A percentile compares a stretch with the other conserved stretches of the same genome.
Evolutionary conservation across 495 filamentous ascomycete species (phyloP).

Genomic region (Xylaria telfairii): DNA sequence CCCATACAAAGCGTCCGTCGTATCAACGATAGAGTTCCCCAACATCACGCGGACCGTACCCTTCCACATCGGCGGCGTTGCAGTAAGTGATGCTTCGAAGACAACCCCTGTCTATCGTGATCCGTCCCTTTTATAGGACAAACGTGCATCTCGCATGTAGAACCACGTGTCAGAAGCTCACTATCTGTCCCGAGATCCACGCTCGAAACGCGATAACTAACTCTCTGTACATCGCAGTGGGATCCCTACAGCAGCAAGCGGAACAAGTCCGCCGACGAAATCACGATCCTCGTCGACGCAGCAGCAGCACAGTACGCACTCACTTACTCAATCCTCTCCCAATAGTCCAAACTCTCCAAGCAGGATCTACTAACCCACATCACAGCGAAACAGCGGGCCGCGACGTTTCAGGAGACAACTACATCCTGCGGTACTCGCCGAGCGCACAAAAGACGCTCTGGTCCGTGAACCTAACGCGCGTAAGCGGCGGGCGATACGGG

Average conservation of each 20-base stretch:
- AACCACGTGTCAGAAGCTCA: background rate
- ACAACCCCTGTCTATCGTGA: background rate
- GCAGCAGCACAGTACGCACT: constrained; percentile 20
- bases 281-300: constrained; percentile 43
- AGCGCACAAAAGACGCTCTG: constrained; percentile 30
- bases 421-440: constrained; percentile 34
- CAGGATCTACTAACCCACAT: background rate
- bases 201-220: background rate
- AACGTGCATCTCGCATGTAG: background rate
- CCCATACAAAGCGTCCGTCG: constrained; percentile 37
- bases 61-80: constrained; percentile 42
- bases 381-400: constrained; percentile 36
- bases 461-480: constrained; percentile 38
- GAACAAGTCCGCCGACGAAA: constrained; percentile 23
- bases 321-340: background rate
- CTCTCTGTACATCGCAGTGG: constrained; percentile 19
- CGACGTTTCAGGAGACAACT: constrained; percentile 39
- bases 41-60: constrained; percentile 36
- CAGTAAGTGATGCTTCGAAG: background rate
- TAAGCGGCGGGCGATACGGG: constrained; percentile 36
- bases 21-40: constrained; percentile 36
- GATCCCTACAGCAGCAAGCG: constrained; percentile 33
- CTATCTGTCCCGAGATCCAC: background rate
- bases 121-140: background rate
- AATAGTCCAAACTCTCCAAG: background rate